Evolutionary conservation across 2,329 filamentous ascomycete genomes (phyloP), one percentile per base, ranked within the genome.

Genomic region (Fusarium paranaense): DNA sequence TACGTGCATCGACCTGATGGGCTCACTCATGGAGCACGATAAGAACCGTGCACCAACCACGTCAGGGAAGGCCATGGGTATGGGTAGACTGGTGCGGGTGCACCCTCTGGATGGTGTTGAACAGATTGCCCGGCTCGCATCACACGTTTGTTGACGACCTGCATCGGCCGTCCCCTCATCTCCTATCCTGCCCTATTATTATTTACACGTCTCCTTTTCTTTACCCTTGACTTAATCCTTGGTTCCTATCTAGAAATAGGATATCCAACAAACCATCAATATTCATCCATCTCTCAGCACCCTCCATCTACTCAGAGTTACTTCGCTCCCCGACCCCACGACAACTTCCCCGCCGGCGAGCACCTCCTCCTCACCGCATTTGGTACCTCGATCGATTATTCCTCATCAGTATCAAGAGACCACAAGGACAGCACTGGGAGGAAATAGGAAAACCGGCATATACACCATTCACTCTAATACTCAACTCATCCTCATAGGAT

Each of bases 51-150:
- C 77, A 67, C 76, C 70, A 66, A 78, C 71, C 77, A 78, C 76
- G 72, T 77, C 75, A 78, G 75, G 77, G 74, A 77, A 78, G 78
- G 74, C 71, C 70, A 76, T 74, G 69, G 72, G 74, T 73, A 78
- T 78, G 74, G 74, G 67, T 77, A 75, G 74, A 75, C 66, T 78
- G 70, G 72, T 73, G 72, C 72, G 69, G 70, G 72, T 78, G 72
- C 64, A 75, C 70, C 61, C 76, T 76, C 65, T 76, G 35, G 67
- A 76, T 79, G 77, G 77, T 79, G 77, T 79, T 79, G 77, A 79
- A 72, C 67, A 72, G 69, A 71, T 78, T 69, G 74, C 70, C 74
- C 69, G 69, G 71, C 71, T 78, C 76, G 71, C 72, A 79, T 79
- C 77, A 78, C 74, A 79, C 77, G 76, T 79, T 52, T 78, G 56